Conservation (phyloP, 129 eudicot species). For the Flaveria trinervia region DNA sequence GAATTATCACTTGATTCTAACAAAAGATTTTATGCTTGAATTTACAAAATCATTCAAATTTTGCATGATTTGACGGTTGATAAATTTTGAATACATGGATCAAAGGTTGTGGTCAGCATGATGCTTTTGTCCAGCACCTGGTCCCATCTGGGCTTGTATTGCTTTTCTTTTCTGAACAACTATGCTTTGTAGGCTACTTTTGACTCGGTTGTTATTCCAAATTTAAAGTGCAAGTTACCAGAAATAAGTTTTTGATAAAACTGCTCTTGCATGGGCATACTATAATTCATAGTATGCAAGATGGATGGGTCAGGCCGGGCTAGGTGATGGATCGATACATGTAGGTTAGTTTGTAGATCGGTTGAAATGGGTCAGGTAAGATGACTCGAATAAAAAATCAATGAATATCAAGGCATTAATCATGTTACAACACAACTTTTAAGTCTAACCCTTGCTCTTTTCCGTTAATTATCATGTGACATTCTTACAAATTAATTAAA, state of each 20-base stretch:
- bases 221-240: slow-evolving; percentile 21
- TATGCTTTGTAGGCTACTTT: slow-evolving; percentile 24
- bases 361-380: background rate
- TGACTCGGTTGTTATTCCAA: slow-evolving; percentile 30
- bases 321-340: background rate
- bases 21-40: background rate
- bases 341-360: background rate
- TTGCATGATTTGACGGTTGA: slow-evolving; percentile 21
- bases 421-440: background rate
- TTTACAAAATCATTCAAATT: background rate
- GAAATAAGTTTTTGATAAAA: slow-evolving; percentile 2
- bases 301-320: background rate
- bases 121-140: slow-evolving; percentile 37
- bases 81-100: slow-evolving; percentile 22
- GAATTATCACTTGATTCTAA: slow-evolving; percentile 21
- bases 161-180: slow-evolving; percentile 26
- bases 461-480: background rate
- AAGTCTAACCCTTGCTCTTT: background rate
- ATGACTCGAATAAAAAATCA: background rate
- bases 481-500: background rate
- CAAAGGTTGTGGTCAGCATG: slow-evolving; percentile 33
- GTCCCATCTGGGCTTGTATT: slow-evolving; percentile 31
- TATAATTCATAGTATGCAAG: background rate
- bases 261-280: background rate
- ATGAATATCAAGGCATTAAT: background rate